Percentiles rank a stretch among this genome's conserved stretches.
These are phyloP conservation scores for Allium fistulosum DNA, from an alignment of 106 monocot genomes.

Conservation along the genomic window DNA sequence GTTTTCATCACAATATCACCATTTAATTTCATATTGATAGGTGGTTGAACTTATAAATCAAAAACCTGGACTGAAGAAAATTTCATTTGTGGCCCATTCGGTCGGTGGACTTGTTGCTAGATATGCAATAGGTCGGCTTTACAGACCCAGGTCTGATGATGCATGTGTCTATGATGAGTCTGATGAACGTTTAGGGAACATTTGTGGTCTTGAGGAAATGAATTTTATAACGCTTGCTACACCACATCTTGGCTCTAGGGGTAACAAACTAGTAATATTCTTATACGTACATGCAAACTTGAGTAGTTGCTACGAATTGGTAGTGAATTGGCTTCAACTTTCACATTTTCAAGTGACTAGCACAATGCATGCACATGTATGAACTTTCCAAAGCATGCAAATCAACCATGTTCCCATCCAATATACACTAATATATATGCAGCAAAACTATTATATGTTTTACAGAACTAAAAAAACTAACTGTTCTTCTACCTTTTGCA, in stretches of 20 bases:
- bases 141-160: conserved; percentile 21
- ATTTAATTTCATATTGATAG: conserved; percentile 18
- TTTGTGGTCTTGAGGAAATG: conserved; percentile 72
- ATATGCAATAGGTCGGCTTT: conserved; percentile 80
- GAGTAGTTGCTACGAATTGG: no score
- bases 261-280: conserved; percentile 70
- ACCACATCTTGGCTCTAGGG: conserved; percentile 97
- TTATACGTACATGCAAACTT: neutral
- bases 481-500: no score
- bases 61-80: conserved; percentile 53
- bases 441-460: no score
- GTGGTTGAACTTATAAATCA: conserved; percentile 42
- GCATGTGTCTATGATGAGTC: conserved; percentile 3
- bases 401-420: no score
- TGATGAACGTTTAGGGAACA: conserved; percentile 41
- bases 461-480: no score
- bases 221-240: conserved; percentile 97
- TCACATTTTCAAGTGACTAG: no score
- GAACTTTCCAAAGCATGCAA: no score
- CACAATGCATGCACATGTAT: no score
- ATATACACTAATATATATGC: no score
- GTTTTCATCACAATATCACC: no score
- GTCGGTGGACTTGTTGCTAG: conserved; percentile 92
- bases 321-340: no score
- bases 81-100: conserved; percentile 92